A percentile compares a stretch with the other conserved stretches of the same genome.
Evolutionary conservation across 306 rosid genomes (phyloP).

Genomic region (Lagenaria siceraria): DNA sequence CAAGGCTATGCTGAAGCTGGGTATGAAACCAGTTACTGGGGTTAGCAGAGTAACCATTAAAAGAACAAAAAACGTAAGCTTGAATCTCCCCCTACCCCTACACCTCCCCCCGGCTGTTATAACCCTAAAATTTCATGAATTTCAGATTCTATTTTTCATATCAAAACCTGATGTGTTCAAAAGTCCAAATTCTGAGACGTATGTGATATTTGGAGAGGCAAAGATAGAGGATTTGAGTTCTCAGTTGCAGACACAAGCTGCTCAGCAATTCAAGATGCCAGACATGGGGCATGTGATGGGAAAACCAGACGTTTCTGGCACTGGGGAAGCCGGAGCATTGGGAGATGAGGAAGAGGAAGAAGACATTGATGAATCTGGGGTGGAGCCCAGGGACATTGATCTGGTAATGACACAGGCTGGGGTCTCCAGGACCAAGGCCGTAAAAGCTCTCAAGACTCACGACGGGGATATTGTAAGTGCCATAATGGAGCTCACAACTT

Average conservation of each 20-base stretch:
- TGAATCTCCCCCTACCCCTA: background rate
- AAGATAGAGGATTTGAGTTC: constrained; percentile 86
- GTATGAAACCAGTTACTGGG: constrained; percentile 71
- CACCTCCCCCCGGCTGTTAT: too few species aligned
- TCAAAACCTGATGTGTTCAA: constrained; percentile 83
- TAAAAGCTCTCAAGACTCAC: constrained; percentile 63
- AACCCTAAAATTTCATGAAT: background rate
- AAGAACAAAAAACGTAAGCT: constrained; percentile 65
- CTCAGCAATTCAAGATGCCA: constrained; percentile 88
- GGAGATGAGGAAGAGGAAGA: constrained; percentile 40
- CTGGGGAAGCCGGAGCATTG: constrained; percentile 10
- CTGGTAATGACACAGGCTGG: constrained; percentile 88
- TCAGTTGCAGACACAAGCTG: constrained; percentile 78
- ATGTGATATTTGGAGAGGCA: constrained; percentile 80
- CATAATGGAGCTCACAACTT: constrained; percentile 81
- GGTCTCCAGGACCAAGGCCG: constrained; percentile 60
- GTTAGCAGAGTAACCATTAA: constrained; percentile 78
- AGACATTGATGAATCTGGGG: constrained; percentile 63
- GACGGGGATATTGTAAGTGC: constrained; percentile 75
- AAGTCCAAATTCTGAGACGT: constrained; percentile 78
- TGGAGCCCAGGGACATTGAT: constrained; percentile 70
- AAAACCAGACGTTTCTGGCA: constrained; percentile 44
- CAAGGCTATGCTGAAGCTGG: constrained; percentile 82
- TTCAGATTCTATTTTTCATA: constrained; percentile 66
- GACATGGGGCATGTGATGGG: constrained; percentile 39